Evolutionary conservation across 306 rosid genomes (phyloP).

Genomic region (Echinosophora koreensis): DNA sequence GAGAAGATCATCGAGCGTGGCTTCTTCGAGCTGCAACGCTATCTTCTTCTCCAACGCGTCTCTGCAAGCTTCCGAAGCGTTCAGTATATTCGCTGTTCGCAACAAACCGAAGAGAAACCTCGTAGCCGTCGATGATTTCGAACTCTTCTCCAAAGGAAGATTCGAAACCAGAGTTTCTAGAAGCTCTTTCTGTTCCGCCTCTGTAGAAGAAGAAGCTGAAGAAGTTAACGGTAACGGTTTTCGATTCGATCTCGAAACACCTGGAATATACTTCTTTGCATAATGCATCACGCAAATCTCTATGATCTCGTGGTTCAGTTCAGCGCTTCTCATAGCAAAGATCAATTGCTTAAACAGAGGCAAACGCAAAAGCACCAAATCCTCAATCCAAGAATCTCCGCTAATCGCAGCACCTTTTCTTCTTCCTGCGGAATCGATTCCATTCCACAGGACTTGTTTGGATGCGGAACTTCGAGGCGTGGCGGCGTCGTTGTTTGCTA

Average conservation of each 20-base stretch:
- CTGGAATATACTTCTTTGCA: slow-evolving; percentile 87
- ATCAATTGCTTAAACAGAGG: slow-evolving; percentile 78
- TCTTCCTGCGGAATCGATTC: slow-evolving; percentile 64
- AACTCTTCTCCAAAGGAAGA: slow-evolving; percentile 73
- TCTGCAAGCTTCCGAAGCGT: slow-evolving; percentile 72
- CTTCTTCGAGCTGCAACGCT: slow-evolving; percentile 85
- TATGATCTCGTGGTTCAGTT: slow-evolving; percentile 67
- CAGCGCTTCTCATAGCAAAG: slow-evolving; percentile 61
- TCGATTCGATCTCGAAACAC: slow-evolving; percentile 76
- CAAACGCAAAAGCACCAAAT: slow-evolving; percentile 68
- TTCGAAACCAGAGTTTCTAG: slow-evolving; percentile 72
- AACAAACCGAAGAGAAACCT: slow-evolving; percentile 79
- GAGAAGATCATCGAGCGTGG: slow-evolving; percentile 89
- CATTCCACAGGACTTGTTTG: slow-evolving; percentile 75
- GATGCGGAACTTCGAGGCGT: slow-evolving; percentile 52
- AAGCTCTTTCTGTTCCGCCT: slow-evolving; percentile 81
- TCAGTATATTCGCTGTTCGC: slow-evolving; percentile 79
- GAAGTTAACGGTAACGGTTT: slow-evolving; percentile 62
- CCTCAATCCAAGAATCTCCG: slow-evolving; percentile 82
- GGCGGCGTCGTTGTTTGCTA: slow-evolving; percentile 2
- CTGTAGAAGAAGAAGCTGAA: slow-evolving; percentile 59
- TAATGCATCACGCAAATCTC: slow-evolving; percentile 83
- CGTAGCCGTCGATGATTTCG: slow-evolving; percentile 63
- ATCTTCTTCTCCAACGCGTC: slow-evolving; percentile 86
- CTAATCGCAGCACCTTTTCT: slow-evolving; percentile 49